phyloP scores from a whole-genome alignment of 345 rosid genomes.

The Psidium friedrichsthalianum region DNA sequence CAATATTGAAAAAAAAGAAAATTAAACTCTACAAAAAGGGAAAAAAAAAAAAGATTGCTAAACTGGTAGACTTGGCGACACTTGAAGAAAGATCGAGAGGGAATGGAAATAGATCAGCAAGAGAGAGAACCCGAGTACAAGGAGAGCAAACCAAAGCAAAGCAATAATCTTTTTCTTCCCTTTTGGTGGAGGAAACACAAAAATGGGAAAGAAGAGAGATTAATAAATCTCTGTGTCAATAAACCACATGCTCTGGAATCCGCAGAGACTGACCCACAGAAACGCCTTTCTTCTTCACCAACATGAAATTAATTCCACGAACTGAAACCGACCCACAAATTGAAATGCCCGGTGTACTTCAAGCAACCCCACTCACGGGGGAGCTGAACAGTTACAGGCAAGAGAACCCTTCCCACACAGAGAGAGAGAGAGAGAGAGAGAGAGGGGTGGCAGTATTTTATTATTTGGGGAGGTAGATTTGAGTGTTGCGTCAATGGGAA shows the following conservation, averaged over 20 bases:
- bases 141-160: conserved; percentile 18
- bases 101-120: conserved; percentile 8
- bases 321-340: conserved; percentile 3
- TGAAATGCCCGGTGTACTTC: background rate
- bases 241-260: conserved; percentile 2
- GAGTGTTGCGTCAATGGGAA: background rate
- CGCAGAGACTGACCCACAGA: background rate
- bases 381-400: background rate
- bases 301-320: conserved; percentile 2
- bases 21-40: background rate
- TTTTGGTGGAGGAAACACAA: conserved; percentile 7
- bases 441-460: background rate
- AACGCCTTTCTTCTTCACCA: background rate
- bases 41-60: background rate
- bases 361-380: background rate
- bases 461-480: background rate
- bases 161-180: background rate
- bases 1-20: background rate
- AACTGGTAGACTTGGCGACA: background rate
- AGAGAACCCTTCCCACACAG: background rate
- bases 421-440: background rate
- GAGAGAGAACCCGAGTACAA: conserved; percentile 16
- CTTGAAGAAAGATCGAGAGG: conserved; percentile 24
- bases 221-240: background rate
- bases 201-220: background rate